phyloP scores from a whole-genome alignment of 2,329 filamentous ascomycete species.

The Teratosphaeria nubilosa region DNA sequence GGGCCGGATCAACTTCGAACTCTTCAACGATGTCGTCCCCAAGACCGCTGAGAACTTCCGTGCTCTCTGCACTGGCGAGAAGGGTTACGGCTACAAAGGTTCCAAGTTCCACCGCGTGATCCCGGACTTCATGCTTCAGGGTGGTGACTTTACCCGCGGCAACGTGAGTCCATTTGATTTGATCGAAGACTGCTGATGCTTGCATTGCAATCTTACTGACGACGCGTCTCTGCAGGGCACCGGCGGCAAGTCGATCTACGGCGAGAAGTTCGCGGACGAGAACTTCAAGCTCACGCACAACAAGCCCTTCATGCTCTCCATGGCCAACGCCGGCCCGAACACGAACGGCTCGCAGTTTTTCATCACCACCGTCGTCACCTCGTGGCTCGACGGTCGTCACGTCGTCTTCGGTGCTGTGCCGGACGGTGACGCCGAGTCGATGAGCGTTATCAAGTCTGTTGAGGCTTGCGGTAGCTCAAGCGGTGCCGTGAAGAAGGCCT shows the following conservation, averaged over 20 bases:
- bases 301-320: slow-evolving; percentile 85
- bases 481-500: slow-evolving; percentile 43
- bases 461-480: slow-evolving; percentile 48
- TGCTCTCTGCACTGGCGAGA: slow-evolving; percentile 88
- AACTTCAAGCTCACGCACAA: slow-evolving; percentile 90
- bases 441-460: slow-evolving; percentile 47
- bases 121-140: slow-evolving; percentile 98
- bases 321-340: slow-evolving; percentile 98
- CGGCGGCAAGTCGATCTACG: slow-evolving; percentile 94
- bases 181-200: not conserved
- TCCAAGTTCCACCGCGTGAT: slow-evolving; percentile 94
- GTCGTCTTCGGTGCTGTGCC: slow-evolving; percentile 72
- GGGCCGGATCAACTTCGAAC: slow-evolving; percentile 79
- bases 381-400: slow-evolving; percentile 68
- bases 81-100: slow-evolving; percentile 71
- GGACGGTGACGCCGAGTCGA: slow-evolving; percentile 42
- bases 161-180: slow-evolving; percentile 52
- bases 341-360: slow-evolving; percentile 67
- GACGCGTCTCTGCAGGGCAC: slow-evolving; percentile 55
- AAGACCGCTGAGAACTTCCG: slow-evolving; percentile 97
- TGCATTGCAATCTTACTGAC: slow-evolving; percentile 4
- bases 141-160: slow-evolving; percentile 90
- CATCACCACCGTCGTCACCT: slow-evolving; percentile 57
- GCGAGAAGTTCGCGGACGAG: slow-evolving; percentile 94
- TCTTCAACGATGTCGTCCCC: slow-evolving; percentile 77